Evolutionary conservation across 1,284 basidiomycete genomes (phyloP), one percentile per base, ranked within the genome.

Genomic region (Ceratobasidium sp.): DNA sequence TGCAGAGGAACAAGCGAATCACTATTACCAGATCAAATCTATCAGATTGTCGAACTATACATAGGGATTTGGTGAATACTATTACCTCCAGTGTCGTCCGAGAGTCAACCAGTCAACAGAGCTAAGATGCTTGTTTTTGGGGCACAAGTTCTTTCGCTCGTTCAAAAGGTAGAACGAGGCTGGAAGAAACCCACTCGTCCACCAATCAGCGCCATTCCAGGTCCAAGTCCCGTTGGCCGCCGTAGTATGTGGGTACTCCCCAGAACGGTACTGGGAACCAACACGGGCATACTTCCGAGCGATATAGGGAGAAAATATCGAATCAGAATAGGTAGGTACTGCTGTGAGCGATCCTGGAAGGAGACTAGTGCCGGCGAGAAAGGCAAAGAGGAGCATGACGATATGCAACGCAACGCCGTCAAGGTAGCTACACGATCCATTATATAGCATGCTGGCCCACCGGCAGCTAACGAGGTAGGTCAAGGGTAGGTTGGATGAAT

Each of bases 111-210:
- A 20, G 85, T 80, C 62, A 10, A 77, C 52, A 20, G 77, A 70
- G 52, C 59, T 75, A 15, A 79, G 48, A 15, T 75, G 61, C 17
- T 57, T 67, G 61, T 59, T 56, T 46, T 67, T 67, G 10, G 69
- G 62, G 79, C 91, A 93, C 2, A 91, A 83, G 23, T 81, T 80
- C 76, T 86, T 85, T 26, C 65, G 86, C 85, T 78, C 77, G 81
- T 91, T 85, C 78, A 93, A 83, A 5, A 88, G 89, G 80, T 93
- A 93, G 28, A 89, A 83, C 1, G 89, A 88, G 9, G 87, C 86
- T 0, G 91, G 90, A 83, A 93, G 90, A 86, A 93, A 93, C 0
- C 90, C 91, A 4, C 89, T 88, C 0, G 91, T 92, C 92, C 92
- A 93, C 10, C 87, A 88, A 81, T 91, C 87, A 0, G 89, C 86